These are phyloP conservation scores for Ilex aquifolium DNA, from an alignment of 257 asterid species.

Conservation along the genomic window DNA sequence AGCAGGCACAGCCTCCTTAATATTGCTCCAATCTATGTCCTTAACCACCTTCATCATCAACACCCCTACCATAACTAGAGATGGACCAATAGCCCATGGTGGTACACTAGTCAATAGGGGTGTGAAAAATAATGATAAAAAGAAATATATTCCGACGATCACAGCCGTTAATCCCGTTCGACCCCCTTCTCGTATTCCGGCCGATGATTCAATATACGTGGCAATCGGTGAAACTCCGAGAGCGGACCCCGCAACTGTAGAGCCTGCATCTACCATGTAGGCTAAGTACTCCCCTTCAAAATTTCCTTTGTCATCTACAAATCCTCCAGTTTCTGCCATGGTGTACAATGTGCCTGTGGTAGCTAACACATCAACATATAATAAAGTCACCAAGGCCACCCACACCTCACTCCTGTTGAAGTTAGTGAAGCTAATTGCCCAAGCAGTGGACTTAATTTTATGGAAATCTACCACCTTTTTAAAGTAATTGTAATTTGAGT, in stretches of 20 bases:
- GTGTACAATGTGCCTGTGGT: constrained; percentile 69
- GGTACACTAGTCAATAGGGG: constrained; percentile 67
- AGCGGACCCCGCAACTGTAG: constrained; percentile 59
- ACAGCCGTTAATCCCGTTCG: constrained; percentile 68
- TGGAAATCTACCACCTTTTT: constrained; percentile 54
- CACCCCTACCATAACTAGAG: constrained; percentile 78
- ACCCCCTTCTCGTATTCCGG: constrained; percentile 76
- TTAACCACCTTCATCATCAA: constrained; percentile 70
- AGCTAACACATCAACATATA: constrained; percentile 68
- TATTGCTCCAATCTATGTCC: constrained; percentile 59
- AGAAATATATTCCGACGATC: constrained; percentile 54
- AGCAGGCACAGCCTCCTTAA: constrained; percentile 65
- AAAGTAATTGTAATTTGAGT: constrained; percentile 48
- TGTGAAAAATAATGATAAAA: constrained; percentile 43
- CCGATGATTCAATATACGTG: constrained; percentile 60
- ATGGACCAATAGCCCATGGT: constrained; percentile 84
- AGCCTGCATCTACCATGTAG: constrained; percentile 76
- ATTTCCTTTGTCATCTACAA: constrained; percentile 36
- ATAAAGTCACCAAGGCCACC: constrained; percentile 51
- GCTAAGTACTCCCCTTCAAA: constrained; percentile 76
- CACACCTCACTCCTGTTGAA: constrained; percentile 58
- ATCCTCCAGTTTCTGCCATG: constrained; percentile 63
- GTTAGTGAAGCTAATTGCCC: constrained; percentile 47
- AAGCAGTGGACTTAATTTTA: constrained; percentile 47
- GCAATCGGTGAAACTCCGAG: constrained; percentile 74